Evolutionary conservation across 495 filamentous ascomycete species (phyloP), one percentile per base, ranked within the genome.

Genomic region (Hypoxylon lenormandii): DNA sequence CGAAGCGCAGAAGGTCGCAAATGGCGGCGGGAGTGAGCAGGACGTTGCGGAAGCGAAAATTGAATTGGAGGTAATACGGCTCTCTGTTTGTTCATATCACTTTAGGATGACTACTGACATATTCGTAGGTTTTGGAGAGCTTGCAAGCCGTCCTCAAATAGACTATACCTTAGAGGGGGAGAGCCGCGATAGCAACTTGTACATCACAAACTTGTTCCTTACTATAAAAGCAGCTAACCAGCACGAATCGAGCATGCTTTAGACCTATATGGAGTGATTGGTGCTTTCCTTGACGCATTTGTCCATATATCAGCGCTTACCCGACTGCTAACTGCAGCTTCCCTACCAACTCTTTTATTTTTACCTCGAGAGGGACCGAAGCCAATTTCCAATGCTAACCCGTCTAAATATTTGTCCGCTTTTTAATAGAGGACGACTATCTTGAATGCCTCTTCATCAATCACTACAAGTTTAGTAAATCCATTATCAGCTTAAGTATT

Each of bases 1-100:
- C 54, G 95, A 99, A 83, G 92, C 94, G 63, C 91, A 96, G 83
- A 97, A 97, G 88, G 91, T 98, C 80, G 92, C 90, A 63, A 85
- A 82, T 77, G 95, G 95, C 71, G 87, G 85, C 76, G 95, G 95
- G 73, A 97, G 93, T 79, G 95, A 98, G 87, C 91, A 93, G 82
- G 95, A 99, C 76, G 91, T 97, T 80, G 94, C 93, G 59, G 95
- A 98, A 87, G 95, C 95, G 60, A 97, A 95, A 86, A 92, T 98
- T 78, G 96, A 99, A 85, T 82, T 99, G 68, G 95, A 98, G 91
- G 95, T 97, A 82, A 64, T 76, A 69, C 57, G n/a, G 3, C 4
- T 33, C 5, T 47, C 8, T 13, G 22, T 12, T 18, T 30, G 33
- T 38, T n/a, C 30, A 18, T 50, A 11, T 21, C 15, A 15, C 40